These are phyloP conservation scores for Saturnispora quitensis DNA, from an alignment of 805 yeast species.

Conservation along the genomic window DNA sequence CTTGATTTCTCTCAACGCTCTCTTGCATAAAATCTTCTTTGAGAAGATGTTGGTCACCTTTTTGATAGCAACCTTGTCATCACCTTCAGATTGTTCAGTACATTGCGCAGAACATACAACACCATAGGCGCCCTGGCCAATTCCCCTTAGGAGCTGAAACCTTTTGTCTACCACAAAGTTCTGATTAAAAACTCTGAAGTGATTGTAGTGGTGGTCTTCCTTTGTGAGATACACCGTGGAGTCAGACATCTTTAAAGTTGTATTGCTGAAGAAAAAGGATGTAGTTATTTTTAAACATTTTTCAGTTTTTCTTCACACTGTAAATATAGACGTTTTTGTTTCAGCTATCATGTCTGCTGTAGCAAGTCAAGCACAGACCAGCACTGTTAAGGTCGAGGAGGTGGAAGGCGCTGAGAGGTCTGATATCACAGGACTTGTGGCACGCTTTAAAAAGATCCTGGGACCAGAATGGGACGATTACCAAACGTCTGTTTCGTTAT, in stretches of 20 bases:
- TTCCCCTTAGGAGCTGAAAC: conserved; percentile 81
- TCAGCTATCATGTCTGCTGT: background rate
- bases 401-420: background rate
- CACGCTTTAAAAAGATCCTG: conserved; percentile 60
- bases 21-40: conserved; percentile 81
- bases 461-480: conserved; percentile 84
- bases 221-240: background rate
- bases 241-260: conserved; percentile 4
- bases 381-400: background rate
- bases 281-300: conserved; percentile 1
- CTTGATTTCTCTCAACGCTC: conserved; percentile 87
- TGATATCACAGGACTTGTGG: conserved; percentile 58
- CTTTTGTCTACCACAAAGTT: conserved; percentile 87
- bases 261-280: background rate
- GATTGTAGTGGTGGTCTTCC: conserved; percentile 23
- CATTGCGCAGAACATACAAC: conserved; percentile 92
- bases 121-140: conserved; percentile 98
- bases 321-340: background rate
- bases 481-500: conserved; percentile 67
- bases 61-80: conserved; percentile 87
- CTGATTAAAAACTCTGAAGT: conserved; percentile 62
- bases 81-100: conserved; percentile 60
- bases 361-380: background rate
- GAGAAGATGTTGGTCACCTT: conserved; percentile 92
- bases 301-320: background rate